Evolutionary conservation across 768 basidiomycete genomes (phyloP).

Genomic region (Hypsizygus marmoreus): DNA sequence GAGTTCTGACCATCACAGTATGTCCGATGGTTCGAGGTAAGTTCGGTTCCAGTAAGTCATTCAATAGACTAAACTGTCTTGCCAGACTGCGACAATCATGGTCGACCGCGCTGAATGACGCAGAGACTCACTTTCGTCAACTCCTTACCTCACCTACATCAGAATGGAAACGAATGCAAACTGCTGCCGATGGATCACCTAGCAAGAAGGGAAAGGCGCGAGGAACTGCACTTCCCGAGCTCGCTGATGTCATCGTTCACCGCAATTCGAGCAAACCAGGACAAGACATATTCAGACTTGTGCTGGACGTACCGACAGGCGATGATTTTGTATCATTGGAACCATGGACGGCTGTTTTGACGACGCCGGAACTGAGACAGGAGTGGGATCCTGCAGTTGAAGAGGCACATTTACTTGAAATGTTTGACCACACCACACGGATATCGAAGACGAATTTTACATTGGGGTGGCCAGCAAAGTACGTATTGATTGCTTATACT

Average conservation of each 20-base stretch:
- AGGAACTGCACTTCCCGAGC: conserved; percentile 52
- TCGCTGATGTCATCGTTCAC: conserved; percentile 77
- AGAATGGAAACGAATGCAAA: conserved; percentile 82
- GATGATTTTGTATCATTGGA: conserved; percentile 70
- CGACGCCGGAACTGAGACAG: conserved; percentile 84
- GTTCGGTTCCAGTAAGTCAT: conserved; percentile 11
- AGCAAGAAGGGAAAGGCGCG: conserved; percentile 66
- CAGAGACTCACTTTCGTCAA: conserved; percentile 77
- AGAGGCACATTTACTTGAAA: conserved; percentile 76
- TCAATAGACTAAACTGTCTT: neutral
- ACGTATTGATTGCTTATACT: conserved; percentile 32
- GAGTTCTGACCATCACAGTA: conserved; percentile 18
- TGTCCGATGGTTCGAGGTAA: conserved; percentile 67
- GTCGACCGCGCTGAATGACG: conserved; percentile 72
- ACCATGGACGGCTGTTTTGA: conserved; percentile 78
- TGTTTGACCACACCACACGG: conserved; percentile 83
- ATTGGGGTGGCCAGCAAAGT: conserved; percentile 97
- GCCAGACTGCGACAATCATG: conserved; percentile 82
- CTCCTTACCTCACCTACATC: conserved; percentile 70
- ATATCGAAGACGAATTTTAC: conserved; percentile 90
- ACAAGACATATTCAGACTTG: conserved; percentile 78
- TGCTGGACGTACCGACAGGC: conserved; percentile 73
- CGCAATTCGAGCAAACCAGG: conserved; percentile 68
- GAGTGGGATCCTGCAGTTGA: conserved; percentile 97
- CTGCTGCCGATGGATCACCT: conserved; percentile 36